Evolutionary conservation across 2,329 filamentous ascomycete genomes (phyloP).

Genomic region (Talaromyces rugulosus): DNA sequence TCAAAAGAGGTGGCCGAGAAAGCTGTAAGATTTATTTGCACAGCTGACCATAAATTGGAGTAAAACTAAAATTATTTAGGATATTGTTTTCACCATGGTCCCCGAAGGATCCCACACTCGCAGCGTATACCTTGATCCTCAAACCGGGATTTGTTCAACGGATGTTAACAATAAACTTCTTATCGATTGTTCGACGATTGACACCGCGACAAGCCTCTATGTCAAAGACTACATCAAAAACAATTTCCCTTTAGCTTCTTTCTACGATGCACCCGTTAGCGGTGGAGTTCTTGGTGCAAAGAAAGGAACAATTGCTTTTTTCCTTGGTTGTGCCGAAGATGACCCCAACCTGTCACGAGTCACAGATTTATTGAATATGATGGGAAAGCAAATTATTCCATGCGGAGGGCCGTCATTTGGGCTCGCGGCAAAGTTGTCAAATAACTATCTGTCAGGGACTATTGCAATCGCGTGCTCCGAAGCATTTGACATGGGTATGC

Average conservation of each 20-base stretch:
- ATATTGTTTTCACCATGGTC: conserved; percentile 51
- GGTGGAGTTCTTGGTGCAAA: conserved; percentile 52
- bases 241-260: conserved; percentile 39
- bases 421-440: conserved; percentile 56
- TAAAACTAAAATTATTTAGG: conserved; percentile 25
- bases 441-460: conserved; percentile 58
- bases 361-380: conserved; percentile 43
- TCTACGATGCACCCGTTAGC: conserved; percentile 53
- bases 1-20: conserved; percentile 49
- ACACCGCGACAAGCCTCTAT: conserved; percentile 47
- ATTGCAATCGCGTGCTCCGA: conserved; percentile 57
- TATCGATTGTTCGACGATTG: conserved; percentile 55
- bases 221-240: conserved; percentile 39
- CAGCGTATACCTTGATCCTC: conserved; percentile 46
- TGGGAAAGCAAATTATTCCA: conserved; percentile 53
- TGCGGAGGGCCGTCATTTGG: conserved; percentile 55
- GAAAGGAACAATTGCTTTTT: conserved; percentile 51
- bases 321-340: conserved; percentile 43
- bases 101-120: conserved; percentile 51
- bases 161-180: conserved; percentile 44
- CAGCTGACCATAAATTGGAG: not conserved
- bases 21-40: conserved; percentile 34
- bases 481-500: conserved; percentile 59
- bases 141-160: conserved; percentile 40
- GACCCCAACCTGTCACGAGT: conserved; percentile 44